Evolutionary conservation across 306 rosid species (phyloP).

Genomic region (Castanopsis chinensis): DNA sequence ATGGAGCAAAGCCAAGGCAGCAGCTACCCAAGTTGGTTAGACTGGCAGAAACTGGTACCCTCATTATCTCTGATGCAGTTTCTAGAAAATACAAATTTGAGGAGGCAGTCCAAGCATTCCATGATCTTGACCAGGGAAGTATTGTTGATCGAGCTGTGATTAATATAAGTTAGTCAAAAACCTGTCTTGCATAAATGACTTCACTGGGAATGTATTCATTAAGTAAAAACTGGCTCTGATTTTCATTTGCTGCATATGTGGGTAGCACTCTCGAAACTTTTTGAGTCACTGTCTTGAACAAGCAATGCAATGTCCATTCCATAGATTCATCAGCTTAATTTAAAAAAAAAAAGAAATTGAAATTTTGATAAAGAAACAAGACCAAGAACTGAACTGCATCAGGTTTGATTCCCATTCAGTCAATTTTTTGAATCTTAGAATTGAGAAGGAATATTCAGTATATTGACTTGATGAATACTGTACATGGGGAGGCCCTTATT

Average conservation of each 20-base stretch:
- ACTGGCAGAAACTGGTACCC: background rate
- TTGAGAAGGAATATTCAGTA: too few relatives aligned
- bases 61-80: background rate
- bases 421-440: too few relatives aligned
- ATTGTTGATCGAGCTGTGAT: constrained; percentile 77
- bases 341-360: too few relatives aligned
- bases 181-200: background rate
- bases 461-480: too few relatives aligned
- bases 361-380: too few relatives aligned
- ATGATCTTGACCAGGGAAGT: constrained; percentile 72
- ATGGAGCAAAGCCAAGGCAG: constrained; percentile 96
- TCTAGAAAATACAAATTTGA: constrained; percentile 51
- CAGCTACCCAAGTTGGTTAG: constrained; percentile 88
- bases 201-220: background rate
- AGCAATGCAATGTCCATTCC: too few relatives aligned
- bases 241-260: background rate
- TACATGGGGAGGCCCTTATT: too few relatives aligned
- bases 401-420: too few relatives aligned
- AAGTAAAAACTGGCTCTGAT: background rate
- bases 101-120: constrained; percentile 69
- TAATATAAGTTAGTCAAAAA: constrained; percentile 44
- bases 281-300: too few relatives aligned
- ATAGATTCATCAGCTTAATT: too few relatives aligned
- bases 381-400: too few relatives aligned
- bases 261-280: too few relatives aligned